Base-by-base conservation (phyloP, 164 flowering plant species). In the Aristolochia californica region DNA sequence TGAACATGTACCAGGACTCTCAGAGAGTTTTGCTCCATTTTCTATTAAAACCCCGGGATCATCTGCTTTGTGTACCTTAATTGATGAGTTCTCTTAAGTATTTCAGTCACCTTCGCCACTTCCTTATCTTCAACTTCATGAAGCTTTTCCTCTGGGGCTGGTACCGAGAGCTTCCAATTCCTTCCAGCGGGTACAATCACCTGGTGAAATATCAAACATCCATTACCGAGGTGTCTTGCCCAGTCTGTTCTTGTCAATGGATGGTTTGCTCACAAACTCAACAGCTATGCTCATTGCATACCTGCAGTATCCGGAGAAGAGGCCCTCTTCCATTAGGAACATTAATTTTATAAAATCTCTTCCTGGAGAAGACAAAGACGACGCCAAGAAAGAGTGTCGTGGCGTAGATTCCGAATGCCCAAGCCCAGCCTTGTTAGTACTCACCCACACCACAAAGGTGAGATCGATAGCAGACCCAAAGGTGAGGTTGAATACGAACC, bases 371-470 rank as follows among this genome's bases (percentile, higher is more conserved):
- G 72, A 74, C 66, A 59, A 89, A 74, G 48, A 93, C 45, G 0
- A 87, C 98, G 75, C 85, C 51, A 0, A 87, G 84, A 97, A 93
- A 83, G n/a, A n/a, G 72, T 75, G 85, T 0, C 85, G 89, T 0
- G 94, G 95, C 0, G 98, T n/a, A 93, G 45, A 87, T 83, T 0
- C 94, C 97, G 16, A 93, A 87, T 0, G 97, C 98, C 14, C 89
- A 74, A 40, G 84, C 94, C 98, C 89, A 89, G 2, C 98, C 98
- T 0, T 83, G 51, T 81, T 88, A 1, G 97, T 93, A 66, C 89
- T 97, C 52, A 89, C 76, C 81, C 84, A 93, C 5, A 93, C 97
- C 22, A 93, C 81, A 23, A 89, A 27, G 0, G 97, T 87, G 14
- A 93, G 81, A 53, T 97, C 97, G 5, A 89, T 24, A 22, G 89